phyloP scores from a whole-genome alignment of 1,284 basidiomycete species.

The Ceratorhiza oryzae-sativae region DNA sequence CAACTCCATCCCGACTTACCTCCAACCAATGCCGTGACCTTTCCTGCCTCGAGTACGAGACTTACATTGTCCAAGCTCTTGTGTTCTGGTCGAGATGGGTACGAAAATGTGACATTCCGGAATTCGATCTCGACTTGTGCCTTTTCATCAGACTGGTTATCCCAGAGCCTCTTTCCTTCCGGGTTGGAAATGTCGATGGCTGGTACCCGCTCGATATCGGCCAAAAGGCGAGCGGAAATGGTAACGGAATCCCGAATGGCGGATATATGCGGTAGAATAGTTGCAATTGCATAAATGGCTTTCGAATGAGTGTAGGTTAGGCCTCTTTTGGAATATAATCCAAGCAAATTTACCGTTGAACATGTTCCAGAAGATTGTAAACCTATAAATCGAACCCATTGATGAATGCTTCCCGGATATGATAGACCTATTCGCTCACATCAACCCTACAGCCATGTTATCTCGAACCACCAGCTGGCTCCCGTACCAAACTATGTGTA shows the following conservation, averaged over 20 bases:
- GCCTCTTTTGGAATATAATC: too few relatives aligned
- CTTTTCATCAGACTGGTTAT: conserved; percentile 33
- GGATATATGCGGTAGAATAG: conserved; percentile 49
- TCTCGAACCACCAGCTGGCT: conserved; percentile 40
- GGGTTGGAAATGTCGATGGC: conserved; percentile 49
- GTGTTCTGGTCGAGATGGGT: conserved; percentile 52
- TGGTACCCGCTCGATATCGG: conserved; percentile 49
- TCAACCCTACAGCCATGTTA: conserved; percentile 26
- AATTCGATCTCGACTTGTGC: conserved; percentile 49
- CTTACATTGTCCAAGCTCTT: conserved; percentile 51
- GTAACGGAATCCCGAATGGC: conserved; percentile 39
- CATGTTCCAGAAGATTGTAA: conserved; percentile 42
- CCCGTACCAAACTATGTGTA: conserved; percentile 47
- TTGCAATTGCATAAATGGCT: conserved; percentile 45
- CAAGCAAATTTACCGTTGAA: conserved; percentile 23
- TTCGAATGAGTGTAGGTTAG: background rate
- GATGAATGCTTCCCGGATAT: background rate
- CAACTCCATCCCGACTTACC: conserved; percentile 33
- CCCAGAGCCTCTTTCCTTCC: conserved; percentile 43
- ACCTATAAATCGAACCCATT: conserved; percentile 7
- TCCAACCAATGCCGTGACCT: conserved; percentile 54
- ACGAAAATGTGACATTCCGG: conserved; percentile 53
- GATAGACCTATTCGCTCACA: background rate
- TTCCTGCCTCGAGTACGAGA: conserved; percentile 49
- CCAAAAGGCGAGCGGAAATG: conserved; percentile 44